Evolutionary conservation across 2,329 filamentous ascomycete genomes (phyloP).

Genomic region (Penicillium sp.): DNA sequence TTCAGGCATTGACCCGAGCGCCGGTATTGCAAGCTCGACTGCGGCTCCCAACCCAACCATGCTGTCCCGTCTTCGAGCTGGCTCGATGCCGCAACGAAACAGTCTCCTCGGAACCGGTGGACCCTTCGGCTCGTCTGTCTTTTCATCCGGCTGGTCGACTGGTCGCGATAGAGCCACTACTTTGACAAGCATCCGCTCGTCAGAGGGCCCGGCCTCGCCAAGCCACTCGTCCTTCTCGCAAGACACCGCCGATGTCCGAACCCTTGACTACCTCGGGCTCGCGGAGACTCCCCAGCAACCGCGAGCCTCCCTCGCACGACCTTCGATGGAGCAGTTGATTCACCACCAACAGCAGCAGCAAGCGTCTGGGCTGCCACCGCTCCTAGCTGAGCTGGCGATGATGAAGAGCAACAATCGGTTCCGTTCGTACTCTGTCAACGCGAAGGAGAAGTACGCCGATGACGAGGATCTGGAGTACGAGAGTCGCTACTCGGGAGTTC

Average conservation of each 20-base stretch:
- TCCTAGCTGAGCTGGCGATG: conserved; percentile 74
- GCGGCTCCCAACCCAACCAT: conserved; percentile 68
- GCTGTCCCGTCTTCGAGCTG: conserved; percentile 83
- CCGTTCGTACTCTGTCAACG: conserved; percentile 97
- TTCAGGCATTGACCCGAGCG: conserved; percentile 46
- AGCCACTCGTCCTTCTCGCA: conserved; percentile 83
- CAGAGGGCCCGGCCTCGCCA: conserved; percentile 84
- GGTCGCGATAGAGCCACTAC: conserved; percentile 84
- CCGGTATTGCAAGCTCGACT: conserved; percentile 47
- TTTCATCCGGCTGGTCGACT: conserved; percentile 81
- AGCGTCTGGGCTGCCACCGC: conserved; percentile 58
- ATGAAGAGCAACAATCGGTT: conserved; percentile 84
- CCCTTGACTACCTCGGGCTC: conserved; percentile 91
- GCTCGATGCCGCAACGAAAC: conserved; percentile 89
- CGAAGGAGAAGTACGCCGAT: conserved; percentile 94
- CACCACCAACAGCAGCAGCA: conserved; percentile 58
- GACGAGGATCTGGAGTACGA: conserved; percentile 79
- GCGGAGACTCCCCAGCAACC: conserved; percentile 88
- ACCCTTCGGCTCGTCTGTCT: conserved; percentile 87
- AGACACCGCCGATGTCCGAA: conserved; percentile 86
- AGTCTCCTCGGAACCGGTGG: conserved; percentile 63
- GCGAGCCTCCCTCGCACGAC: conserved; percentile 70
- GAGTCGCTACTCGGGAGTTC: conserved; percentile 59
- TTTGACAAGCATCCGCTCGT: conserved; percentile 84
- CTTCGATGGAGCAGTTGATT: conserved; percentile 55